These are phyloP conservation scores for Suillus sp. DNA, from an alignment of 768 basidiomycete species.

Conservation along the genomic window DNA sequence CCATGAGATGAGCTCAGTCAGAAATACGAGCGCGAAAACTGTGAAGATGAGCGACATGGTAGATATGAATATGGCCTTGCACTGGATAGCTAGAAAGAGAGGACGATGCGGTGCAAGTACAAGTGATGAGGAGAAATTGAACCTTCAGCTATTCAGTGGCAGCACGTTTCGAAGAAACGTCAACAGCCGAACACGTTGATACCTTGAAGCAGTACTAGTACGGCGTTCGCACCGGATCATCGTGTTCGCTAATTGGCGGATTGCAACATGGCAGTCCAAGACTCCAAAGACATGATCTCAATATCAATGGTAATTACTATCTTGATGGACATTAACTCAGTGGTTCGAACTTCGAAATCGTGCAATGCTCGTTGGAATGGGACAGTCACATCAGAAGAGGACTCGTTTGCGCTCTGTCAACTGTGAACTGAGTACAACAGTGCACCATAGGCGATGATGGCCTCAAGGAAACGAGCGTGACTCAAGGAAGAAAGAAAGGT, in stretches of 20 bases:
- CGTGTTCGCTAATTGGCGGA: not conserved
- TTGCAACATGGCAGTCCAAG: not conserved
- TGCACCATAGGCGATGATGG: not conserved
- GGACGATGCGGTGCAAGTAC: not conserved
- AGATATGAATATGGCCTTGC: not conserved
- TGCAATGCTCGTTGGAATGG: not conserved
- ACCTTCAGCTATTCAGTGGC: slow-evolving; percentile 3
- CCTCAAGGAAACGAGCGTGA: not conserved
- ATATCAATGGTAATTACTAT: not conserved
- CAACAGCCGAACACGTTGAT: slow-evolving; percentile 4
- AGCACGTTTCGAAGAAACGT: slow-evolving; percentile 3
- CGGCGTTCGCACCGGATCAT: not conserved
- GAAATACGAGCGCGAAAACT: slow-evolving; percentile 79
- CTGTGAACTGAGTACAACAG: not conserved
- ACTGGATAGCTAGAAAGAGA: not conserved
- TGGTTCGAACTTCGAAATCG: not conserved
- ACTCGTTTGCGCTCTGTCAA: not conserved
- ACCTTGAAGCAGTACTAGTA: not conserved
- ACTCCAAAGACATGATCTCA: not conserved
- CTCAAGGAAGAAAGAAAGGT: not conserved
- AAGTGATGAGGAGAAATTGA: not conserved
- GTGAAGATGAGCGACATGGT: slow-evolving; percentile 78
- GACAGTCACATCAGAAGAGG: not conserved
- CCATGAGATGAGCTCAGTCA: slow-evolving; percentile 86
- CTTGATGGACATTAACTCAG: not conserved